phyloP scores from a whole-genome alignment of 116 monocot genomes.

The Iris pallida region DNA sequence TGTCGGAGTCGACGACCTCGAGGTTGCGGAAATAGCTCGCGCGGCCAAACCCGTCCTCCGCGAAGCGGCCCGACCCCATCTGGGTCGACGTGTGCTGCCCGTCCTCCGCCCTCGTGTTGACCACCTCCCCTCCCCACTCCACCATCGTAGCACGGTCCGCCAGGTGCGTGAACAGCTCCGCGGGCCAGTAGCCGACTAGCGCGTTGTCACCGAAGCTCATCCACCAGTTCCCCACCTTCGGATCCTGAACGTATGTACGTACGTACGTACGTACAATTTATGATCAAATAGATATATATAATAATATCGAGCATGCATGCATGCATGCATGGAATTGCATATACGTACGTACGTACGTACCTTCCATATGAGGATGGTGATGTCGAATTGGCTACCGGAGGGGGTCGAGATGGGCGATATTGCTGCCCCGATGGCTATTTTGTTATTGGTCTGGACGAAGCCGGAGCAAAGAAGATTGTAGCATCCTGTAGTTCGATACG shows the following conservation, averaged over 20 bases:
- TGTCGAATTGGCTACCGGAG: conserved; percentile 51
- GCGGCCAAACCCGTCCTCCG: conserved; percentile 53
- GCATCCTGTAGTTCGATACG: conserved; percentile 78
- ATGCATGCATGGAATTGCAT: too few species aligned
- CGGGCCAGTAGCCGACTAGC: conserved; percentile 96
- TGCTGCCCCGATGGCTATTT: conserved; percentile 80
- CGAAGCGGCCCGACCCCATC: conserved; percentile 77
- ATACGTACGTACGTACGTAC: conserved; percentile 16
- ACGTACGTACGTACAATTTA: too few species aligned
- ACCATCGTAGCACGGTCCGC: conserved; percentile 87
- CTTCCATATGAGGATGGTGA: conserved; percentile 90
- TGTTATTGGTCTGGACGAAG: conserved; percentile 74
- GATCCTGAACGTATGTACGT: too few species aligned
- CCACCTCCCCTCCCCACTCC: conserved; percentile 91
- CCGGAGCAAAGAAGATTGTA: conserved; percentile 86
- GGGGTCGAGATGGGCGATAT: conserved; percentile 66
- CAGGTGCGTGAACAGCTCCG: conserved; percentile 94
- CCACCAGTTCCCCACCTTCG: conserved; percentile 93
- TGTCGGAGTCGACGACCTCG: conserved; percentile 78
- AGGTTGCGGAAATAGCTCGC: conserved; percentile 85
- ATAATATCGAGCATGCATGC: too few species aligned
- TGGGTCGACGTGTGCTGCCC: conserved; percentile 65
- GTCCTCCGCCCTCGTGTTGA: conserved; percentile 34
- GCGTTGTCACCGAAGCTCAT: conserved; percentile 73
- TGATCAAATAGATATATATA: too few species aligned